These are phyloP conservation scores for Linaria vulgaris DNA, from an alignment of 257 asterid species.

Conservation along the genomic window DNA sequence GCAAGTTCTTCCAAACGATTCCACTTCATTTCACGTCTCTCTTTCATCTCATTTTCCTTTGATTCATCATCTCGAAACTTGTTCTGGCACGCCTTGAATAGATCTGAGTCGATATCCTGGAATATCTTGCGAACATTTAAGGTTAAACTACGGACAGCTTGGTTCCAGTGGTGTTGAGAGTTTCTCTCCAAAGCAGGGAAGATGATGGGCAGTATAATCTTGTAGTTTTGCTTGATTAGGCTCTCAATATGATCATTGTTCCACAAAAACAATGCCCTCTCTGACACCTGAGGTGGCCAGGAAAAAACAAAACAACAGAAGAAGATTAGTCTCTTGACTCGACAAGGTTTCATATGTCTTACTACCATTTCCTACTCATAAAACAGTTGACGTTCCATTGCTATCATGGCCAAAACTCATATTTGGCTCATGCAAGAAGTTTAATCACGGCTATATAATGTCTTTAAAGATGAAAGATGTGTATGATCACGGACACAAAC, in stretches of 20 bases:
- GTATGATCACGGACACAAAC: too few species aligned
- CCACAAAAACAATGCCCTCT: slow-evolving; percentile 68
- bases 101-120: slow-evolving; percentile 47
- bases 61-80: slow-evolving; percentile 46
- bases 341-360: too few species aligned
- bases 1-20: slow-evolving; percentile 50
- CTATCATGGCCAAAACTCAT: too few species aligned
- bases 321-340: too few species aligned
- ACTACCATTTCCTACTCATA: too few species aligned
- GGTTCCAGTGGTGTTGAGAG: slow-evolving; percentile 54
- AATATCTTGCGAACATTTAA: slow-evolving; percentile 53
- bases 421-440: too few species aligned
- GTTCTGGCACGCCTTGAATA: slow-evolving; percentile 48
- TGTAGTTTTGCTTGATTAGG: slow-evolving; percentile 41
- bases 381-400: too few species aligned
- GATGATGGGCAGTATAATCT: slow-evolving; percentile 51
- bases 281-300: slow-evolving; percentile 53
- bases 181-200: slow-evolving; percentile 53
- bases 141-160: slow-evolving; percentile 53
- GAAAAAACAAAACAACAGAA: background rate
- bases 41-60: slow-evolving; percentile 40
- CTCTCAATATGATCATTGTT: slow-evolving; percentile 58
- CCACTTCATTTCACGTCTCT: slow-evolving; percentile 50
- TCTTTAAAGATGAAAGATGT: too few species aligned
- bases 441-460: too few species aligned